phyloP scores from a whole-genome alignment of 2,329 filamentous ascomycete genomes.

The Coniochaeta ligniaria region DNA sequence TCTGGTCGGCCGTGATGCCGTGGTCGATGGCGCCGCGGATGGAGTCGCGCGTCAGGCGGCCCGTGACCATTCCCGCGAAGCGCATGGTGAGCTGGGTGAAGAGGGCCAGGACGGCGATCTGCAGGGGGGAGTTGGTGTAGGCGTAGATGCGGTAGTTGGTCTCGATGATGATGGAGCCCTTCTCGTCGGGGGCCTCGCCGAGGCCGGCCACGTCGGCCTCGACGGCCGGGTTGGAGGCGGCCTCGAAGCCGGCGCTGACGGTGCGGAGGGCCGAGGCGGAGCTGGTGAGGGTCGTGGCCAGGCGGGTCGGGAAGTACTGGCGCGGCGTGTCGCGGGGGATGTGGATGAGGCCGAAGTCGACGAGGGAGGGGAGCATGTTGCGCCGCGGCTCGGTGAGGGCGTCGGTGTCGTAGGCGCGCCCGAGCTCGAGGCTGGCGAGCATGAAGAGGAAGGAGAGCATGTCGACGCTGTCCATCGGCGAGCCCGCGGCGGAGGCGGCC shows the following conservation, averaged over 20 bases:
- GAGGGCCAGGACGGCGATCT: conserved; percentile 87
- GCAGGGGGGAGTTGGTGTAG: conserved; percentile 87
- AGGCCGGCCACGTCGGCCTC: conserved; percentile 28
- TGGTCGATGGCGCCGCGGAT: conserved; percentile 80
- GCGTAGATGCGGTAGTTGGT: conserved; percentile 98
- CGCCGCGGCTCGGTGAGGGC: conserved; percentile 75
- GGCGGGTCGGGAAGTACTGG: conserved; percentile 81
- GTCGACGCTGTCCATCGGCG: conserved; percentile 81
- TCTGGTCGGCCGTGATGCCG: conserved; percentile 92
- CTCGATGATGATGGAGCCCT: conserved; percentile 90
- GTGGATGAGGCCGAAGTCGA: conserved; percentile 90
- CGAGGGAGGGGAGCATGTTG: conserved; percentile 83
- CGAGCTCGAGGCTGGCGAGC: conserved; percentile 86
- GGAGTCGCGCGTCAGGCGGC: conserved; percentile 81
- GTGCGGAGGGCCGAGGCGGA: conserved; percentile 62
- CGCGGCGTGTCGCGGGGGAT: conserved; percentile 49
- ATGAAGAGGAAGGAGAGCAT: conserved; percentile 96
- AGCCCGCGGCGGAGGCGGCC: conserved; percentile 48
- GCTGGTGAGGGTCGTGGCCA: conserved; percentile 88
- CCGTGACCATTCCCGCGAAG: conserved; percentile 90
- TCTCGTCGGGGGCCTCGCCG: conserved; percentile 35
- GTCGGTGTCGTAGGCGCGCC: conserved; percentile 80
- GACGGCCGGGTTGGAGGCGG: conserved; percentile 47
- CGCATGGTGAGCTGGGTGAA: conserved; percentile 85
- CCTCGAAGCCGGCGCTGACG: conserved; percentile 60